Conservation (phyloP, 805 yeast species). For the Monosporozyma solicola region DNA sequence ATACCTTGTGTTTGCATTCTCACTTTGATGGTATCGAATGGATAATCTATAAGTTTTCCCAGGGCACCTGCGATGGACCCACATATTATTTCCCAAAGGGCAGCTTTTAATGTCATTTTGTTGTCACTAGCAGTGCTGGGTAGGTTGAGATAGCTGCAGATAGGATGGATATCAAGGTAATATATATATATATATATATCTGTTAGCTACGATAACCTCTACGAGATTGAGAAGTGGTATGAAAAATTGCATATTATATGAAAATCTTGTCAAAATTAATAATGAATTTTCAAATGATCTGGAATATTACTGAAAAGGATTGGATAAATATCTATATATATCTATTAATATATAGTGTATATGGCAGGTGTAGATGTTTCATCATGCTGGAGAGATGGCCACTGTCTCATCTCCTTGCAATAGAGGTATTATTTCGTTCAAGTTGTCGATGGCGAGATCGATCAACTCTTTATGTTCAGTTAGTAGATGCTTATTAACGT, state of each 20-base stretch:
- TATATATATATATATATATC: no score
- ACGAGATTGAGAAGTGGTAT: no score
- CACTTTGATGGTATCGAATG: conserved; percentile 89
- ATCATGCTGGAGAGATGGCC: background rate
- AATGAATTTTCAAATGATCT: no score
- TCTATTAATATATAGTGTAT: no score
- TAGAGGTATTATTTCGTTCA: conserved; percentile 23
- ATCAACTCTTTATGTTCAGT: conserved; percentile 26
- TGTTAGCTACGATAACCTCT: no score
- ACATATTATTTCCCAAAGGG: conserved; percentile 29
- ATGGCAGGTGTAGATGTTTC: no score
- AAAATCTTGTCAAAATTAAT: no score
- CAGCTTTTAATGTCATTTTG: conserved; percentile 6
- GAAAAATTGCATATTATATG: no score
- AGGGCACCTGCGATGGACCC: conserved; percentile 58
- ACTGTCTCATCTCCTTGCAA: conserved; percentile 1
- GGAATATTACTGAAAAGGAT: no score
- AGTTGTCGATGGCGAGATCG: conserved; percentile 13
- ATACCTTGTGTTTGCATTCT: conserved; percentile 72
- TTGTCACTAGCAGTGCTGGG: background rate
- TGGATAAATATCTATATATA: no score
- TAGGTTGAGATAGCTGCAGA: no score
- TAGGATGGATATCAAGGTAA: background rate
- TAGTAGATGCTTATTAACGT: conserved; percentile 40
- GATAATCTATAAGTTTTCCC: conserved; percentile 82